Conservation (phyloP, 2,329 filamentous ascomycete species). For the Clarireedia homoeocarpa region DNA sequence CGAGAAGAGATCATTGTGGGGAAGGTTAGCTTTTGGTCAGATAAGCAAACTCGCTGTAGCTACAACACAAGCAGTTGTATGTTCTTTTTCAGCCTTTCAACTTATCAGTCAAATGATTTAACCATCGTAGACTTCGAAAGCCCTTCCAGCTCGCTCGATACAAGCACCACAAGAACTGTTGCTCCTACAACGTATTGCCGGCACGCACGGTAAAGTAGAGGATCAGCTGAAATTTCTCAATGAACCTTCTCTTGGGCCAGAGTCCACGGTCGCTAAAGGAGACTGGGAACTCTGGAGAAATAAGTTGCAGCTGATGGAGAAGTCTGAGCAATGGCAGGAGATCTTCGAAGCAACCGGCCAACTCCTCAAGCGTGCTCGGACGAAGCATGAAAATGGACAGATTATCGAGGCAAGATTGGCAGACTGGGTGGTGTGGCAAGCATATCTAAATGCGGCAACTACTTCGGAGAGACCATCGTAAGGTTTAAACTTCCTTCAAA, state of each 20-base stretch:
- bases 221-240: slow-evolving; percentile 24
- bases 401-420: slow-evolving; percentile 24
- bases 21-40: slow-evolving; percentile 22
- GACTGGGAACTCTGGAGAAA: slow-evolving; percentile 30
- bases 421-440: slow-evolving; percentile 30
- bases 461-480: slow-evolving; percentile 20
- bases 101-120: background rate
- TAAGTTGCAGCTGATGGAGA: slow-evolving; percentile 22
- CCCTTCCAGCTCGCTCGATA: slow-evolving; percentile 26
- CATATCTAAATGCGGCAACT: slow-evolving; percentile 23
- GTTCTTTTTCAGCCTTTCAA: slow-evolving; percentile 2
- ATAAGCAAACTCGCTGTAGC: slow-evolving; percentile 27
- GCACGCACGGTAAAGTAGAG: slow-evolving; percentile 19
- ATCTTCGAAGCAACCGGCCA: slow-evolving; percentile 21
- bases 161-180: slow-evolving; percentile 29
- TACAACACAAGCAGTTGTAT: slow-evolving; percentile 25
- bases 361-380: slow-evolving; percentile 26
- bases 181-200: slow-evolving; percentile 25
- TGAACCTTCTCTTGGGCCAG: slow-evolving; percentile 26
- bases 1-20: slow-evolving; percentile 25
- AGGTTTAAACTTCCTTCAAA: slow-evolving; percentile 8
- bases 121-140: slow-evolving; percentile 18
- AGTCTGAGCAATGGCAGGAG: slow-evolving; percentile 23
- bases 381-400: slow-evolving; percentile 21
- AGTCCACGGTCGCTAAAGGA: slow-evolving; percentile 28